Evolutionary conservation across 192 early-diverging fungal genomes (phyloP), one percentile per base, ranked within the genome.

Genomic region (Coemansia sp.): DNA sequence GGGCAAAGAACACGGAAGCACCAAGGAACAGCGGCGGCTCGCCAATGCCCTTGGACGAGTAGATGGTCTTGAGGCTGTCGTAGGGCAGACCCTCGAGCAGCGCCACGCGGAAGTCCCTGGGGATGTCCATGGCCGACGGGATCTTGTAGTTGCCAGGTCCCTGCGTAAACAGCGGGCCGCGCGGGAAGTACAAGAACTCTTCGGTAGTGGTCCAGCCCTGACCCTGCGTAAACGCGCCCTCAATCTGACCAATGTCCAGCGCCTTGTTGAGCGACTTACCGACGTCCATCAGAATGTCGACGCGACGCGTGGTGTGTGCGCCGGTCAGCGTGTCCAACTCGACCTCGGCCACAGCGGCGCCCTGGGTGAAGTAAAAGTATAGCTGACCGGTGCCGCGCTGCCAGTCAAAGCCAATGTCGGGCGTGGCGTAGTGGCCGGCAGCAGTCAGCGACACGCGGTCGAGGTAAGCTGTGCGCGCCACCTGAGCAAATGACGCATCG

Each of bases 71-170:
- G 21, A 90, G 76, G 41, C 72, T 54, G 0, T 70, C 69, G 51
- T 85, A 83, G 4, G 66, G 61, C 0, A 77, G 73, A 41, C 75
- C 75, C 67, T 84, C 81, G 33, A 86, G 70, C 41, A 93, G 80
- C 11, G 69, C 70, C 11, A 94, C 82, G 43, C 87, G 81, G 62
- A 94, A 91, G 62, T 90, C 89, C 30, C 86, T 79, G 9, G 93
- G 91, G 54, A 91, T 89, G 65, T 91, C 89, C 53, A 85, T 80
- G 70, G 91, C 90, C 1, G 87, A 88, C 7, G 90, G 91, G 60
- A 94, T 88, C 78, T 94, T 94, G 83, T 94, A 94, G 54, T 81
- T 84, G 22, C 90, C 89, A 6, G 93, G 93, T 4, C 93, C 93
- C 41, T 85, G 81, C 0, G 93, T 93, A 57, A 91, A 81, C 27